A percentile compares a stretch with the other conserved stretches of the same genome.
phyloP scores from a whole-genome alignment of 495 filamentous ascomycete species.

The Neurospora intermedia region DNA sequence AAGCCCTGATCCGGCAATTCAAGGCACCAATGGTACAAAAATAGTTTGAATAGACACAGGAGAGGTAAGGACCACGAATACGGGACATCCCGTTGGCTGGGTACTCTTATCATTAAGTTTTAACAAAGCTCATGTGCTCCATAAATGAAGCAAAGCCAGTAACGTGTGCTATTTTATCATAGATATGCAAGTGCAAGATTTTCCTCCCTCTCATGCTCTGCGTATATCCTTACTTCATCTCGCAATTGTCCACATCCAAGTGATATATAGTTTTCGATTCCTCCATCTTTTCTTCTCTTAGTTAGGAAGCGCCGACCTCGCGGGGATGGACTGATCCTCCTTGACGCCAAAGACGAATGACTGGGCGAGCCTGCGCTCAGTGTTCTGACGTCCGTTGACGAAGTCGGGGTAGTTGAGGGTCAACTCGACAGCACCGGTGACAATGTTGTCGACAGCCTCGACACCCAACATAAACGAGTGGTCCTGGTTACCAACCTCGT shows the following conservation, averaged over 20 bases:
- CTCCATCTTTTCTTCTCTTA: background rate
- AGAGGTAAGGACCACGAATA: background rate
- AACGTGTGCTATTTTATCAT: background rate
- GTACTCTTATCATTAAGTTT: background rate
- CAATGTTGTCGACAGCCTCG: conserved; percentile 91
- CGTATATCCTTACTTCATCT: background rate
- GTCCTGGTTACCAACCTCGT: conserved; percentile 92
- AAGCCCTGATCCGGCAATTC: background rate
- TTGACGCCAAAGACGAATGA: conserved; percentile 29
- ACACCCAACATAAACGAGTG: conserved; percentile 99
- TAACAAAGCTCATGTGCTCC: background rate
- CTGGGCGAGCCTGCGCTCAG: conserved; percentile 77
- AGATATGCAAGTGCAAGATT: background rate
- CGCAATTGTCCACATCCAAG: background rate
- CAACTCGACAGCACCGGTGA: conserved; percentile 87
- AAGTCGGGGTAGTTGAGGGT: conserved; percentile 99
- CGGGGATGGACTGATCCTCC: conserved; percentile 23
- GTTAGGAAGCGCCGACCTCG: conserved; percentile 5
- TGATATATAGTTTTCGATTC: background rate
- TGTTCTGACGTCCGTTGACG: conserved; percentile 84
- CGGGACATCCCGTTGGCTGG: background rate
- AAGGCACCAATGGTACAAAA: background rate
- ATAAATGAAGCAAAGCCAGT: background rate
- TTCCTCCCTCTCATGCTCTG: background rate
- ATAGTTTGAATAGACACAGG: background rate